These are phyloP conservation scores for Clonostachys rhizophaga DNA, from an alignment of 2,329 filamentous ascomycete genomes.

Conservation along the genomic window DNA sequence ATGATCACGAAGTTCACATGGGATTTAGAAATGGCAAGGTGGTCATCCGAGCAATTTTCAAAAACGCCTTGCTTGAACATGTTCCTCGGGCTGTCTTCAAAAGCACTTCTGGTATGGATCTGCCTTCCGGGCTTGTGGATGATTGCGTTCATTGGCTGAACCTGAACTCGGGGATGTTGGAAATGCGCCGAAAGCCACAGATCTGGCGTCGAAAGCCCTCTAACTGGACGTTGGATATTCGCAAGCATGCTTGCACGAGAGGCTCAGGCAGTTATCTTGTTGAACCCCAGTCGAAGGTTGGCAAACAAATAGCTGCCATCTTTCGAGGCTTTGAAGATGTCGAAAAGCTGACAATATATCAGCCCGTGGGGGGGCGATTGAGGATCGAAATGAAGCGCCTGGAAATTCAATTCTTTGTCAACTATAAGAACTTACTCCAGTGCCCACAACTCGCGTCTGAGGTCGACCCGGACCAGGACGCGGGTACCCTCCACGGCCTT, in stretches of 20 bases:
- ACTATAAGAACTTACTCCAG: constrained; percentile 24
- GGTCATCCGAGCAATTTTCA: constrained; percentile 34
- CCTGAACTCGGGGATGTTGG: constrained; percentile 28
- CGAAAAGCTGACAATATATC: constrained; percentile 10
- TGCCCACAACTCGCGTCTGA: constrained; percentile 46
- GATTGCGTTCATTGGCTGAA: constrained; percentile 59
- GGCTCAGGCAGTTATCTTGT: constrained; percentile 25
- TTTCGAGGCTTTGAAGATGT: constrained; percentile 34
- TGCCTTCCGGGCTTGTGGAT: constrained; percentile 44
- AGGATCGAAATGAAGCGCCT: constrained; percentile 45
- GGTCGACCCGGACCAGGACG: constrained; percentile 15
- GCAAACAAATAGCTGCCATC: constrained; percentile 28
- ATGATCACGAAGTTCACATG: constrained; percentile 40
- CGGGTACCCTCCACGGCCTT: constrained; percentile 11
- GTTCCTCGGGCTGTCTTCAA: constrained; percentile 22
- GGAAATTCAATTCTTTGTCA: constrained; percentile 27
- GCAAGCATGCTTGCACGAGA: too few species aligned
- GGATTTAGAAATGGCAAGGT: constrained; percentile 34
- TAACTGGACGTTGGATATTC: constrained; percentile 28
- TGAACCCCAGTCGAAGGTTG: constrained; percentile 38
- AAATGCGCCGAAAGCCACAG: constrained; percentile 40
- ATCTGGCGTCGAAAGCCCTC: constrained; percentile 16
- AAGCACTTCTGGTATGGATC: constrained; percentile 25
- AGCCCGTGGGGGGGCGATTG: constrained; percentile 30
- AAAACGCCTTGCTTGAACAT: constrained; percentile 17